A percentile compares a stretch with the other conserved stretches of the same genome.
These are phyloP conservation scores for Rheum nobile DNA, from an alignment of 148 eudicot species.

Conservation along the genomic window DNA sequence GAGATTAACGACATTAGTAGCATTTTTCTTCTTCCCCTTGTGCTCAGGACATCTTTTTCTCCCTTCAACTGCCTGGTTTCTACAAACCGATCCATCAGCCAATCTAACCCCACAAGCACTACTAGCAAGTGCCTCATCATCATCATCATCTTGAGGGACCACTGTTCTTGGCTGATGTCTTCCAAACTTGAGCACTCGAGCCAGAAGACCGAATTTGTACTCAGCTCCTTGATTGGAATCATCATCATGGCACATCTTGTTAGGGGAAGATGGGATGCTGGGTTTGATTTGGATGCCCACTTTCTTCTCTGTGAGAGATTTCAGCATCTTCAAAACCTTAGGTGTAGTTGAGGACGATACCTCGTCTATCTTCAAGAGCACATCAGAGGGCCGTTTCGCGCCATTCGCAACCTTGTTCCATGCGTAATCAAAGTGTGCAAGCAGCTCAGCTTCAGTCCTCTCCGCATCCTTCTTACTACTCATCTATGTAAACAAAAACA, in stretches of 20 bases:
- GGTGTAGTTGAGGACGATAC: conserved; percentile 16
- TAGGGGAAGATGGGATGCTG: conserved; percentile 14
- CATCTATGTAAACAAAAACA: conserved; percentile 30
- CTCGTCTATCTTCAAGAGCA: conserved; percentile 30
- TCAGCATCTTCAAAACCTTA: conserved; percentile 32
- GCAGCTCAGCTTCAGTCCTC: conserved; percentile 59
- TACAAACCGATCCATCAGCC: conserved; percentile 42
- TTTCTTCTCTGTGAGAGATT: conserved; percentile 27
- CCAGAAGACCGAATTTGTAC: conserved; percentile 13
- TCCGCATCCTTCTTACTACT: conserved; percentile 61
- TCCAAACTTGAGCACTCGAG: conserved; percentile 45
- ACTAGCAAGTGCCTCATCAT: conserved; percentile 10
- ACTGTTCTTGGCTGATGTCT: conserved; percentile 45
- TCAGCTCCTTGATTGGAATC: conserved; percentile 11
- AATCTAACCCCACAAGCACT: conserved; percentile 47
- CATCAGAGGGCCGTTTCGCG: conserved; percentile 54
- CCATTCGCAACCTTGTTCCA: conserved; percentile 85
- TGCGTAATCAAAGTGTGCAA: conserved; percentile 68
- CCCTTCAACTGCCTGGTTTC: conserved; percentile 35
- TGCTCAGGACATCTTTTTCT: conserved; percentile 55
- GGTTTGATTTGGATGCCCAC: conserved; percentile 53
- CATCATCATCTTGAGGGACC: conserved; percentile 18
- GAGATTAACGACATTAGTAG: not conserved
- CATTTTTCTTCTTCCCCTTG: conserved; percentile 47
- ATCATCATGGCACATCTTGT: conserved; percentile 8